Evolutionary conservation across 495 filamentous ascomycete species (phyloP), one percentile per base, ranked within the genome.

Genomic region (Bathelium albidoporum): DNA sequence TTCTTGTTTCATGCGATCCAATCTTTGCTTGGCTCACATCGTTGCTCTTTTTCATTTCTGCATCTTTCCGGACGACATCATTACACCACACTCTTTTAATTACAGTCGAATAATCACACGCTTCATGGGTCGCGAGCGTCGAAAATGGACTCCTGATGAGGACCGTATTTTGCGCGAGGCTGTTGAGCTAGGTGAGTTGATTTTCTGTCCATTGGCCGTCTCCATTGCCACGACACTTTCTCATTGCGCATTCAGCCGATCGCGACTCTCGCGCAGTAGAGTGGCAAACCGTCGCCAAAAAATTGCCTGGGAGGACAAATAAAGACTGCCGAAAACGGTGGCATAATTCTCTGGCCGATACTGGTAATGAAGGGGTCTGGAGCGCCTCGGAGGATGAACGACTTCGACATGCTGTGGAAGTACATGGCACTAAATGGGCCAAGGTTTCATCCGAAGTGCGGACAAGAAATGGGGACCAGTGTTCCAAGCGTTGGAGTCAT

Each of bases 261-360:
- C 49, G 49, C 29, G 49, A n/a, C 5, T 55, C 49, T 55, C 20
- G 49, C 9, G 22, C 49, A 29, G 49, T 55, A 10, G 49, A 55
- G 16, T 55, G 49, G 49, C 49, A 55, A 29, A 20, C 5, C 16
- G 49, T 55, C 2, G 49, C 49, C 9, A 28, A n/a, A 11, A 55
- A 16, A 55, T 29, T 55, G 24, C 63, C 55, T 22, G 69, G 71
- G 11, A 61, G 71, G 12, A 66, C 63, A 20, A 73, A 73, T 44
- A 73, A 73, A 59, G 71, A 73, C 58, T 73, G 71, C 39, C 69
- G 71, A 58, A 71, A 70, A 32, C 64, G 71, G 49, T 73, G 71
- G 71, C 24, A 60, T 43, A 59, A 66, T 32, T 39, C 32, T 2
- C 44, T 62, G 22, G 59, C 60, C 2, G 60, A 53, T 22, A 44